Evolutionary conservation across 2,329 filamentous ascomycete species (phyloP).

Genomic region (Tolypocladium ophioglossoides): DNA sequence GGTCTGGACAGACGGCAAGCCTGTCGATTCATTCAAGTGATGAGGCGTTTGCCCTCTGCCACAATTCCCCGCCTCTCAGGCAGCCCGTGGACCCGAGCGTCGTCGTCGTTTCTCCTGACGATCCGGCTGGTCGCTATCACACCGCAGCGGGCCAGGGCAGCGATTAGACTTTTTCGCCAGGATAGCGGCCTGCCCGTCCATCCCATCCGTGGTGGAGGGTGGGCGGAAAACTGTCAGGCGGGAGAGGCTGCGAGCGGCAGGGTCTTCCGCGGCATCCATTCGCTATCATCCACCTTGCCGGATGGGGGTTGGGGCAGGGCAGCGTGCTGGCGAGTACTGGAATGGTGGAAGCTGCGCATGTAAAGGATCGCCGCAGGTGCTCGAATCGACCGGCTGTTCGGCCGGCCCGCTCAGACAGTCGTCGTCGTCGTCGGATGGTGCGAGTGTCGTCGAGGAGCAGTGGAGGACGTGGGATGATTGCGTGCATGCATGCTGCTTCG

Average conservation of each 20-base stretch:
- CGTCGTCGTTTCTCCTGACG: not conserved
- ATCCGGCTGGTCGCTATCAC: not conserved
- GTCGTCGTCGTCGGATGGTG: not conserved
- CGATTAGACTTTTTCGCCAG: not conserved
- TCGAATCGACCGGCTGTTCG: not conserved
- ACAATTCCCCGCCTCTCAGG: not conserved
- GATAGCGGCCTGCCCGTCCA: not conserved
- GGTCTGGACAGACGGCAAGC: not conserved
- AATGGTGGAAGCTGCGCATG: too few species aligned
- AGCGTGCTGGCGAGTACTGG: not conserved
- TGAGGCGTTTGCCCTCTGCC: not conserved
- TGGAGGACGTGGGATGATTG: not conserved
- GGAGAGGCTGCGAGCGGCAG: not conserved
- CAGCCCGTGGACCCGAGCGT: not conserved
- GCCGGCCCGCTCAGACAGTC: not conserved
- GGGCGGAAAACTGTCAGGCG: not conserved
- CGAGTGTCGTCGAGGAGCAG: not conserved
- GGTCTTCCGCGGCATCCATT: not conserved
- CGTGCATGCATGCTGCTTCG: not conserved
- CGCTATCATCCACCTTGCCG: not conserved
- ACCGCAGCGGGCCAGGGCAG: not conserved
- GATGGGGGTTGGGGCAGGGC: not conserved
- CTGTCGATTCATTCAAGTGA: not conserved
- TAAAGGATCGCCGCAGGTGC: too few species aligned
- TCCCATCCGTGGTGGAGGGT: not conserved